Conservation (phyloP, 2,329 filamentous ascomycete genomes). For the Pseudopithomyces chartarum region DNA sequence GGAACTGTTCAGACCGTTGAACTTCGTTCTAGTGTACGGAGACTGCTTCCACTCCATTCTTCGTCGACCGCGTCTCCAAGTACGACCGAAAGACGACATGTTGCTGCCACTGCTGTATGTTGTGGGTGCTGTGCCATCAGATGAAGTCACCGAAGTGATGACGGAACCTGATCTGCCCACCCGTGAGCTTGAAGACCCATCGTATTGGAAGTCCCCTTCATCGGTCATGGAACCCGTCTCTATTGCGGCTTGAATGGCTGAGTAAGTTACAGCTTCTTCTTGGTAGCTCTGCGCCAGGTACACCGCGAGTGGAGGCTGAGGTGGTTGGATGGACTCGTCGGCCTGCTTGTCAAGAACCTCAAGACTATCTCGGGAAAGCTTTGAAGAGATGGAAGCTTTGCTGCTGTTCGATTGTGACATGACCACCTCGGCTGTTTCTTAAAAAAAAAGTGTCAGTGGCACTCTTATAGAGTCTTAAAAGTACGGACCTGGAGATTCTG, state of each 20-base stretch:
- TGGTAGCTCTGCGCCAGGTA: slow-evolving; percentile 43
- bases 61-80: slow-evolving; percentile 39
- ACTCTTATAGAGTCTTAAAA: no score
- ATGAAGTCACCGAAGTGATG: slow-evolving; percentile 38
- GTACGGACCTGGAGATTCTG: slow-evolving; percentile 22
- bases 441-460: background rate
- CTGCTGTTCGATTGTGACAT: slow-evolving; percentile 10
- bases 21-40: slow-evolving; percentile 31
- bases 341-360: slow-evolving; percentile 32
- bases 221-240: slow-evolving; percentile 27
- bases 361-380: slow-evolving; percentile 37
- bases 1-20: slow-evolving; percentile 36
- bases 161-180: slow-evolving; percentile 30
- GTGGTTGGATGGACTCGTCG: slow-evolving; percentile 22
- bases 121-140: slow-evolving; percentile 38
- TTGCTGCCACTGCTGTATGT: slow-evolving; percentile 41
- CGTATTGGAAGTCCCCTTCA: slow-evolving; percentile 24
- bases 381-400: slow-evolving; percentile 20
- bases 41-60: slow-evolving; percentile 42
- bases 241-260: slow-evolving; percentile 38
- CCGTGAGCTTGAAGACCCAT: slow-evolving; percentile 30
- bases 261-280: slow-evolving; percentile 35
- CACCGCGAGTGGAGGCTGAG: slow-evolving; percentile 38
- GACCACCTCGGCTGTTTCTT: slow-evolving; percentile 12
- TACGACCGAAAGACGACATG: slow-evolving; percentile 41